Conservation (phyloP, 371 early-diverging fungal genomes). For the Zancudomyces culisetae region DNA sequence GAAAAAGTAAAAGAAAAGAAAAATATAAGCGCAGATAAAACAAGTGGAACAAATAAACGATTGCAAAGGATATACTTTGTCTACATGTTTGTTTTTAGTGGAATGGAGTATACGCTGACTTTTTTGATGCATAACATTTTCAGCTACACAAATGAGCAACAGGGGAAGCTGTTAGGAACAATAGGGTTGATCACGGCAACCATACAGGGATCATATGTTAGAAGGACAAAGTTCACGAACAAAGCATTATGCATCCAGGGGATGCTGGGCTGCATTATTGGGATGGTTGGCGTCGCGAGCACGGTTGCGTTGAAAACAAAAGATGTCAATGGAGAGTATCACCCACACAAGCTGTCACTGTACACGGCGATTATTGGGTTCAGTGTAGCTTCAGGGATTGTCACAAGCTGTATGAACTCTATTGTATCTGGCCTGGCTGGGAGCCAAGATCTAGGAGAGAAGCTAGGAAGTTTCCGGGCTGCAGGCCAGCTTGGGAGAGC, state of each 20-base stretch:
- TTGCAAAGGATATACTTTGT: conserved; percentile 60
- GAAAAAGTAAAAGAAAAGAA: conserved; percentile 5
- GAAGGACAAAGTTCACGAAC: conserved; percentile 56
- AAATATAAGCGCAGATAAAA: neutral
- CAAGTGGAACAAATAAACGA: too few relatives aligned
- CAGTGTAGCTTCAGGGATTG: conserved; percentile 82
- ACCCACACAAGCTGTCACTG: conserved; percentile 22
- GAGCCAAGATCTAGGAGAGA: conserved; percentile 39
- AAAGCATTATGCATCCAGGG: conserved; percentile 56
- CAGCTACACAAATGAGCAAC: conserved; percentile 64
- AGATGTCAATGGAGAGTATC: neutral
- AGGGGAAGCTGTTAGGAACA: conserved; percentile 70
- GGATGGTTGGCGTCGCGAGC: conserved; percentile 39
- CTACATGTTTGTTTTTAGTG: conserved; percentile 81
- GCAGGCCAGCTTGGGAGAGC: conserved; percentile 84
- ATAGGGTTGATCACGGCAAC: conserved; percentile 74
- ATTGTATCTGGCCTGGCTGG: conserved; percentile 39
- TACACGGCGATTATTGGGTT: conserved; percentile 33
- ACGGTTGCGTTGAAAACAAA: conserved; percentile 15
- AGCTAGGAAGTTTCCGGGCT: conserved; percentile 71
- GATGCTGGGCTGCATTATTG: conserved; percentile 45
- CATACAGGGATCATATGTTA: conserved; percentile 84
- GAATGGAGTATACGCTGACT: conserved; percentile 95
- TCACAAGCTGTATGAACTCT: conserved; percentile 73
- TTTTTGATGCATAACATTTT: conserved; percentile 86